Evolutionary conservation across 306 rosid species (phyloP).

Genomic region (Senna tora): DNA sequence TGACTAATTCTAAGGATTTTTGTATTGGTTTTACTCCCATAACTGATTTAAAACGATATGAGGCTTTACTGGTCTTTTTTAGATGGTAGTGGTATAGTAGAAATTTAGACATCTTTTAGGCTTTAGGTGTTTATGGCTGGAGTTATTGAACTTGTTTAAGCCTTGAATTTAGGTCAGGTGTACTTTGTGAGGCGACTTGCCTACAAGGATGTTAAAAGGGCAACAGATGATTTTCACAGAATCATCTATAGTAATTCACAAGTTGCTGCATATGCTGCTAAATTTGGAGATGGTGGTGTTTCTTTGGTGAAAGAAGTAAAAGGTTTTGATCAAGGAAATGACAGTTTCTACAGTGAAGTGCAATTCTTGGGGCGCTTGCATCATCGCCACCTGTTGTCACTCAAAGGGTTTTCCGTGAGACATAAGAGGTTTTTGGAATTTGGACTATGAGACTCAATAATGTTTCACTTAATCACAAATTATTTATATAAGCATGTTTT

Average conservation of each 20-base stretch:
- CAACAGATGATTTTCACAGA: constrained; percentile 76
- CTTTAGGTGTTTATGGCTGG: background rate
- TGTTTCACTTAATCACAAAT: constrained; percentile 12
- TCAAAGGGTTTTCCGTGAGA: constrained; percentile 70
- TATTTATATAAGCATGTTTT: background rate
- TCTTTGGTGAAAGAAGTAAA: constrained; percentile 74
- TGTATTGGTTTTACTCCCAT: background rate
- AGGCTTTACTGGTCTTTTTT: background rate
- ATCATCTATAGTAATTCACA: constrained; percentile 62
- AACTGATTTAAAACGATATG: background rate
- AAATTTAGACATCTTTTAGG: background rate
- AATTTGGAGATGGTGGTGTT: constrained; percentile 63
- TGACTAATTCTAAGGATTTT: constrained; percentile 8
- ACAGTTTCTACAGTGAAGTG: constrained; percentile 64
- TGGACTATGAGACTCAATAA: background rate
- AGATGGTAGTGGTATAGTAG: background rate
- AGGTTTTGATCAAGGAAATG: constrained; percentile 50
- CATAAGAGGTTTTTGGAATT: constrained; percentile 61
- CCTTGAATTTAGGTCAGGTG: constrained; percentile 58
- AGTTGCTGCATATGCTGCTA: constrained; percentile 70
- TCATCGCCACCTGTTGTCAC: constrained; percentile 91
- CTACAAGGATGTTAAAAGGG: constrained; percentile 72
- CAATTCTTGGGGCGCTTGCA: constrained; percentile 85
- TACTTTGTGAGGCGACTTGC: constrained; percentile 62
- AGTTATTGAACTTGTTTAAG: constrained; percentile 12